A percentile compares a stretch with the other conserved stretches of the same genome.
These are phyloP conservation scores for Pleurotus eryngii DNA, from an alignment of 768 basidiomycete species.

Conservation along the genomic window DNA sequence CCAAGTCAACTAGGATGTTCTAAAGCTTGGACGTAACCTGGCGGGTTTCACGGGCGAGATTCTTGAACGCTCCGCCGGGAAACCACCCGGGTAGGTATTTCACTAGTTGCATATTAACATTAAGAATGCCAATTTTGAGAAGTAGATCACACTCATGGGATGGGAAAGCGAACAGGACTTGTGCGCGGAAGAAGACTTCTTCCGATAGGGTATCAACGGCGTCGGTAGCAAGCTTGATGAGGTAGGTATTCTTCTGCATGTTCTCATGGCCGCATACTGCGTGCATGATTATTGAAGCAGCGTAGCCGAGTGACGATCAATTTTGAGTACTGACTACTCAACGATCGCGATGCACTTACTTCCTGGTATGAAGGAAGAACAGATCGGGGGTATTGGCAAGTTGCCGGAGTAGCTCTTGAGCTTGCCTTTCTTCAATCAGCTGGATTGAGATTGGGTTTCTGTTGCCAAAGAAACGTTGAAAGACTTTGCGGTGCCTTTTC, in stretches of 20 bases:
- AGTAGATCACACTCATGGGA: not conserved
- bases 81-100: not conserved
- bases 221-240: slow-evolving; percentile 4
- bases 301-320: not conserved
- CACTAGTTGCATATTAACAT: not conserved
- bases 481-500: slow-evolving; percentile 3
- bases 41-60: not conserved
- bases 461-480: not conserved
- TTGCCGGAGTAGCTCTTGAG: not conserved
- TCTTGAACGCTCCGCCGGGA: slow-evolving; percentile 5
- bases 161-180: slow-evolving; percentile 3
- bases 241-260: not conserved
- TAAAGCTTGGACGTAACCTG: not conserved
- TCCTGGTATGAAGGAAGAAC: slow-evolving; percentile 1
- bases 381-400: not conserved
- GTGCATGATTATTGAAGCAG: slow-evolving; percentile 7
- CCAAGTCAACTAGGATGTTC: not conserved
- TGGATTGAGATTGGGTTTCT: not conserved
- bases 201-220: slow-evolving; percentile 2
- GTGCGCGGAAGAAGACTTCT: slow-evolving; percentile 6
- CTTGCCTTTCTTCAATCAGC: not conserved
- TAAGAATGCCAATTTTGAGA: not conserved
- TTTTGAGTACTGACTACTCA: no score
- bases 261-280: not conserved
- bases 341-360: not conserved